Evolutionary conservation across 805 yeast genomes (phyloP).

Genomic region (Kodamaea kaohsiungensis): DNA sequence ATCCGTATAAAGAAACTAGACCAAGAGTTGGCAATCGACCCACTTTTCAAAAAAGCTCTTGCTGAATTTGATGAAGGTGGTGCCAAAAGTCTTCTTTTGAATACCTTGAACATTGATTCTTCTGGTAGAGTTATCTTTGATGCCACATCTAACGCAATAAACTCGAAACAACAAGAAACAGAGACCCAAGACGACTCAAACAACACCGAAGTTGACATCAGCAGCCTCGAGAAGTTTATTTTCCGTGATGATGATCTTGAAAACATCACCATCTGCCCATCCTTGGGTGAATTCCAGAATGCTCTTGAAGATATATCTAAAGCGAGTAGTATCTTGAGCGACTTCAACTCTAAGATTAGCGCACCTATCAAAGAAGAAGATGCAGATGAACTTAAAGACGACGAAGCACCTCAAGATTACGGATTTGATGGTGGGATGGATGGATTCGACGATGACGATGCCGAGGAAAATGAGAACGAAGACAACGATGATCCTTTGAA

Average conservation of each 20-base stretch:
- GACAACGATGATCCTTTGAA: slow-evolving; percentile 9
- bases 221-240: slow-evolving; percentile 21
- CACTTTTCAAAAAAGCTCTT: slow-evolving; percentile 70
- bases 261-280: slow-evolving; percentile 62
- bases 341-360: slow-evolving; percentile 38
- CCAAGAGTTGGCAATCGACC: slow-evolving; percentile 68
- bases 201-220: slow-evolving; percentile 18
- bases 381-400: slow-evolving; percentile 17
- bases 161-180: slow-evolving; percentile 11
- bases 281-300: slow-evolving; percentile 58
- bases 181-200: slow-evolving; percentile 13
- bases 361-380: slow-evolving; percentile 27
- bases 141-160: slow-evolving; percentile 45
- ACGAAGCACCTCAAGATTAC: slow-evolving; percentile 12
- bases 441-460: slow-evolving; percentile 17
- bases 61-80: slow-evolving; percentile 86
- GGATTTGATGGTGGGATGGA: slow-evolving; percentile 21
- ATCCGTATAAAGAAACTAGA: slow-evolving; percentile 58
- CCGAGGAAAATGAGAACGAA: slow-evolving; percentile 6
- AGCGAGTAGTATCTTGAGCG: slow-evolving; percentile 47
- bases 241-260: slow-evolving; percentile 24
- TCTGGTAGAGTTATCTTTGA: slow-evolving; percentile 65
- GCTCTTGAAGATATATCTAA: slow-evolving; percentile 57
- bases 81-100: slow-evolving; percentile 65
- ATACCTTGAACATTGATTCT: slow-evolving; percentile 56